Evolutionary conservation across 148 eudicot genomes (phyloP).

Genomic region (Chenopodium suecicum): DNA sequence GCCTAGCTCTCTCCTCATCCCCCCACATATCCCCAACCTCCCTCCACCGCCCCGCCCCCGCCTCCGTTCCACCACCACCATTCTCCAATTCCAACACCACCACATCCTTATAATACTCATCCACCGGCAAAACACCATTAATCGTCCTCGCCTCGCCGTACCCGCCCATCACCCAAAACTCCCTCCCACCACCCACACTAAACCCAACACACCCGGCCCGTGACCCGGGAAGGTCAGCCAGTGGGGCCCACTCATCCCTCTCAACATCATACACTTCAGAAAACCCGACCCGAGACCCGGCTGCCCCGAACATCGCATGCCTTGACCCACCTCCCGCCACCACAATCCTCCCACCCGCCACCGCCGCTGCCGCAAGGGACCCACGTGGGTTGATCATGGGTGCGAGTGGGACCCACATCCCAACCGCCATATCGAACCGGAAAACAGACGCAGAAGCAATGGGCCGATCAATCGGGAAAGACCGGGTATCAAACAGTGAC

Average conservation of each 20-base stretch:
- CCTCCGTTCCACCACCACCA: conserved; percentile 10
- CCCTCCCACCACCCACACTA: conserved; percentile 41
- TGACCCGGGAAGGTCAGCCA: conserved; percentile 65
- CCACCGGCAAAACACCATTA: conserved; percentile 81
- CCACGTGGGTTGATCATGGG: conserved; percentile 81
- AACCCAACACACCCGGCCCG: conserved; percentile 93
- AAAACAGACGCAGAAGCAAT: conserved; percentile 44
- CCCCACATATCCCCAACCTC: conserved; percentile 90
- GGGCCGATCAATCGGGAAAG: conserved; percentile 79
- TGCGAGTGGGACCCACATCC: conserved; percentile 25
- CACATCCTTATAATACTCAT: conserved; percentile 72
- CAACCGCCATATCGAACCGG: conserved; percentile 43
- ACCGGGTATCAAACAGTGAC: conserved; percentile 75
- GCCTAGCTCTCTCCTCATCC: conserved; percentile 55
- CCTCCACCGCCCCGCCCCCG: conserved; percentile 58
- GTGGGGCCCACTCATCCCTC: conserved; percentile 66
- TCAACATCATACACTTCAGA: conserved; percentile 78
- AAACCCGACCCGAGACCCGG: conserved; percentile 72
- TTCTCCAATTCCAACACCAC: conserved; percentile 61
- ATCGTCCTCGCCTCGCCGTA: conserved; percentile 82
- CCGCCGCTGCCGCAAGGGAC: conserved; percentile 70
- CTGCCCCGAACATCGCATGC: conserved; percentile 80
- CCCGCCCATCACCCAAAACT: conserved; percentile 99
- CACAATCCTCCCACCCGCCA: conserved; percentile 39
- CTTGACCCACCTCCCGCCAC: conserved; percentile 96